These are phyloP conservation scores for Daldinia bambusicola DNA, from an alignment of 495 filamentous ascomycete genomes.

Conservation along the genomic window DNA sequence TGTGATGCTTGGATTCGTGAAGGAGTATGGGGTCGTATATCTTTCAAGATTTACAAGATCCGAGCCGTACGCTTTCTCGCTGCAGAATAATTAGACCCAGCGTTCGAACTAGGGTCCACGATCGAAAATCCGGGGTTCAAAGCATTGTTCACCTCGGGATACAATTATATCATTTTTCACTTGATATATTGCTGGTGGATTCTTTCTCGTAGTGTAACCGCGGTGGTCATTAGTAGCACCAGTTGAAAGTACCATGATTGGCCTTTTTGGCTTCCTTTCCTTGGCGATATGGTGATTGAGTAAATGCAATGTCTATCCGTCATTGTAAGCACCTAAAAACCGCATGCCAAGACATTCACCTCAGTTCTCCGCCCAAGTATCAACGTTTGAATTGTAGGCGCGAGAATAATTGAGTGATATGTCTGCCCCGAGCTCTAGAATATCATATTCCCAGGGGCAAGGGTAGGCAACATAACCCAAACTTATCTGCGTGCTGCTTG, in stretches of 20 bases:
- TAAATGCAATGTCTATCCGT: background rate
- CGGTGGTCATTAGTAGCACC: background rate
- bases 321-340: constrained; percentile 33
- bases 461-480: constrained; percentile 4
- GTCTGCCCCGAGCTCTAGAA: background rate
- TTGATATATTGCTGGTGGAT: too few species aligned
- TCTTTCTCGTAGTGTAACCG: background rate
- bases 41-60: too few species aligned
- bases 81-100: background rate
- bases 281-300: constrained; percentile 1
- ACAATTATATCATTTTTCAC: background rate
- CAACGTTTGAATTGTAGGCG: background rate
- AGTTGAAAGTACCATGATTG: background rate
- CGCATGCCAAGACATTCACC: constrained; percentile 1
- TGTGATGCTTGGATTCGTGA: background rate
- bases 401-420: background rate
- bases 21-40: background rate
- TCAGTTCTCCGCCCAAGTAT: background rate
- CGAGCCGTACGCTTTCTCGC: background rate
- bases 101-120: too few species aligned
- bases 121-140: background rate
- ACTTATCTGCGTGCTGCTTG: constrained; percentile 10
- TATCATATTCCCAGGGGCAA: constrained; percentile 3
- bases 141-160: background rate
- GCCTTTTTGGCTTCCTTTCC: background rate